Evolutionary conservation across 148 eudicot genomes (phyloP).

Genomic region (Rhododendron ovatum): DNA sequence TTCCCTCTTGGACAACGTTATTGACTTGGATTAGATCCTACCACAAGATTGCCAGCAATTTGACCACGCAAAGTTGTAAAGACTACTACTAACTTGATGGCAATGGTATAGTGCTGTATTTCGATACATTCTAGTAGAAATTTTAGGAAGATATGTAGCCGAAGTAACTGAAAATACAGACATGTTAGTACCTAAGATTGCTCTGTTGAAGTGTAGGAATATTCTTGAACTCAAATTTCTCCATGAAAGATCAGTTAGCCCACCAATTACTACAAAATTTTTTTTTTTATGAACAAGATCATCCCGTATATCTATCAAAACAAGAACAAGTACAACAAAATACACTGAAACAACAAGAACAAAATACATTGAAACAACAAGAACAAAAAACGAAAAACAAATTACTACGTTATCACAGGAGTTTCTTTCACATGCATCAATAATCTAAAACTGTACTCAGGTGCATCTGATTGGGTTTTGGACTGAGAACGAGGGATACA

Average conservation of each 20-base stretch:
- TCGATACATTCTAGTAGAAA: background rate
- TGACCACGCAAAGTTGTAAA: background rate
- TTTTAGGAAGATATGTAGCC: background rate
- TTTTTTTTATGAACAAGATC: too few relatives aligned
- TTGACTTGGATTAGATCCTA: slow-evolving; percentile 10
- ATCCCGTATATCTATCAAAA: too few relatives aligned
- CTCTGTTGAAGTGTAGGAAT: background rate
- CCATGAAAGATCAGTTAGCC: background rate
- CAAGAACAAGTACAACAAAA: too few relatives aligned
- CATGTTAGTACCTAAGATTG: background rate
- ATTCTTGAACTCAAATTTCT: background rate
- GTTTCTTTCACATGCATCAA: background rate
- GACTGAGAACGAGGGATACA: background rate
- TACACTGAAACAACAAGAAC: too few relatives aligned
- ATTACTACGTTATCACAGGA: background rate
- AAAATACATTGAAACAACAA: too few relatives aligned
- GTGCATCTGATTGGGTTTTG: background rate
- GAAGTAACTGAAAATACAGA: background rate
- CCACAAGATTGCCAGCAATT: background rate
- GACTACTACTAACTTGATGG: background rate
- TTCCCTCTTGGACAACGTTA: slow-evolving; percentile 27
- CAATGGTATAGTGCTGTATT: background rate
- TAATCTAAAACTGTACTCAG: background rate
- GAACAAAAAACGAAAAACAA: too few relatives aligned
- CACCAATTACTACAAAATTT: background rate